Conservation (phyloP, 2,329 filamentous ascomycete genomes). For the Aspergillus ochraceoroseus region DNA sequence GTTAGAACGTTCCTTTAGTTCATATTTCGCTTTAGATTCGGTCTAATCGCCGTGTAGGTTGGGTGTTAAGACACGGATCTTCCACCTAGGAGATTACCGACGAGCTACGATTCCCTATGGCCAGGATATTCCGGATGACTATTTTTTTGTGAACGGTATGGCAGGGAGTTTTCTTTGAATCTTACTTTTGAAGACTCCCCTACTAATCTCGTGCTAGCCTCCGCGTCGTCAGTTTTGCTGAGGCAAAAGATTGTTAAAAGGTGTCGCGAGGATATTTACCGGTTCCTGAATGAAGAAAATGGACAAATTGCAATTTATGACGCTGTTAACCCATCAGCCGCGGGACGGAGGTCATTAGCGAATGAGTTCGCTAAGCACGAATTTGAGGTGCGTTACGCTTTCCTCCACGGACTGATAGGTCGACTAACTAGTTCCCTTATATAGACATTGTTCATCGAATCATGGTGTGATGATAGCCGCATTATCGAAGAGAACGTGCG, state of each 20-base stretch:
- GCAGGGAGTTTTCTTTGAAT: neutral
- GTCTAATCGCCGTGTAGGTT: conserved; percentile 54
- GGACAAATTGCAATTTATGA: conserved; percentile 98
- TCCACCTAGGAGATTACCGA: conserved; percentile 94
- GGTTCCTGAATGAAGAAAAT: conserved; percentile 93
- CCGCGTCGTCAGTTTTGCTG: conserved; percentile 83
- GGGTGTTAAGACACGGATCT: conserved; percentile 95
- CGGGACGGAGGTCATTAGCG: conserved; percentile 74
- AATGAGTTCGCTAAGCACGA: conserved; percentile 98
- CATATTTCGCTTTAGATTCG: neutral
- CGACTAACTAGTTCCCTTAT: neutral
- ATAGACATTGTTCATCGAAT: conserved; percentile 88
- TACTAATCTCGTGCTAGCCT: conserved; percentile 49
- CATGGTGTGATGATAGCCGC: conserved; percentile 83
- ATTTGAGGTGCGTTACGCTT: conserved; percentile 63
- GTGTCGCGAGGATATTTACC: conserved; percentile 93
- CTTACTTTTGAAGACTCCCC: neutral
- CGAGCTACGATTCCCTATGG: conserved; percentile 81
- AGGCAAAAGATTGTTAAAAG: conserved; percentile 97
- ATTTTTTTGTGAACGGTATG: conserved; percentile 84
- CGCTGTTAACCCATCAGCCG: conserved; percentile 86
- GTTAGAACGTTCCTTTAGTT: conserved; percentile 22
- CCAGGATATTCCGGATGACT: conserved; percentile 86
- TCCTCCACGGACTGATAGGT: neutral
- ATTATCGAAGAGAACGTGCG: conserved; percentile 96